phyloP scores from a whole-genome alignment of 2,329 filamentous ascomycete species.

The Fusarium papillatum region DNA sequence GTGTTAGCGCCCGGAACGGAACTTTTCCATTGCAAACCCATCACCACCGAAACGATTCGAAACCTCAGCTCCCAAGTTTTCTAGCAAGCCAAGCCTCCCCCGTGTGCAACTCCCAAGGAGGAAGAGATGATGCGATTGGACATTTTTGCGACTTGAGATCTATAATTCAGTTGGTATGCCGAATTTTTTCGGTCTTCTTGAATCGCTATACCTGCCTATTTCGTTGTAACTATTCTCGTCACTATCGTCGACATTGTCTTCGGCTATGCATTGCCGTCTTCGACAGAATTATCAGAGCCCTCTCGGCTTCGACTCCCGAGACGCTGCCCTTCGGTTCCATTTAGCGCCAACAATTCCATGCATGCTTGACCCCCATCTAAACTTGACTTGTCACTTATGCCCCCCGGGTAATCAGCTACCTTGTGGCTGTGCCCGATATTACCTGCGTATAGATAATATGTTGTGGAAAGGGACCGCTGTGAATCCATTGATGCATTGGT shows the following conservation, averaged over 20 bases:
- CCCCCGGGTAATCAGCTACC: background rate
- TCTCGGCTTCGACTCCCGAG: background rate
- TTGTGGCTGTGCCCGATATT: background rate
- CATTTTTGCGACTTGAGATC: background rate
- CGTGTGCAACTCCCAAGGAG: too few species aligned
- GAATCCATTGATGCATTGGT: background rate
- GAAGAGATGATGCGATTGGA: conserved; percentile 25
- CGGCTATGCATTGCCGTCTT: background rate
- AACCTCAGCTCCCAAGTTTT: background rate
- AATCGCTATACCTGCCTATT: background rate
- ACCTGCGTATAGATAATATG: background rate
- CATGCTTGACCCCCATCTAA: background rate
- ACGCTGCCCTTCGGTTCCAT: background rate
- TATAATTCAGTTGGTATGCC: background rate
- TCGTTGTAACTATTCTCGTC: background rate
- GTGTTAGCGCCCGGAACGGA: background rate
- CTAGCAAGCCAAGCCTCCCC: too few species aligned
- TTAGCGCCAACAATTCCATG: background rate
- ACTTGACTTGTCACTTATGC: background rate
- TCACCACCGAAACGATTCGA: background rate
- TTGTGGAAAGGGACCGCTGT: background rate
- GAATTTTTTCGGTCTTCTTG: background rate
- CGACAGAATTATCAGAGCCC: background rate
- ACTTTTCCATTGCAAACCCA: background rate
- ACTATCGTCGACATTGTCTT: background rate